Conservation (phyloP, 1,284 basidiomycete species). For the Moniliophthora roreri region DNA sequence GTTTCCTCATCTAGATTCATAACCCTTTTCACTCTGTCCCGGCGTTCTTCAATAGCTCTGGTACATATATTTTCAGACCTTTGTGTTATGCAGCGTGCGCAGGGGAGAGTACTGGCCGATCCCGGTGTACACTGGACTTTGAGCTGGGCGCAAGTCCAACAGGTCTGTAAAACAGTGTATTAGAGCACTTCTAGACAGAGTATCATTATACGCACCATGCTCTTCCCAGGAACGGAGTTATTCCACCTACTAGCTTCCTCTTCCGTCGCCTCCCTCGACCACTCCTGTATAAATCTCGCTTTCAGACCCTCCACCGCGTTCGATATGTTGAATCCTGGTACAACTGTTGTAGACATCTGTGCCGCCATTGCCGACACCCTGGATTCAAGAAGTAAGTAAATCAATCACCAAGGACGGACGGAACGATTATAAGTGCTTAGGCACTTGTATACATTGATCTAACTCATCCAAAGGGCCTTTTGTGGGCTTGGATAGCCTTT, state of each 20-base stretch:
- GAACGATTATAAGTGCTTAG: too few relatives aligned
- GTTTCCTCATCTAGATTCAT: slow-evolving; percentile 5
- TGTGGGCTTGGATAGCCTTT: background rate
- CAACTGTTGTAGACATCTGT: background rate
- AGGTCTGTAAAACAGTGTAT: background rate
- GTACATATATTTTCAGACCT: background rate
- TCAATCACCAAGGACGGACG: background rate
- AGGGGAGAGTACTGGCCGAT: background rate
- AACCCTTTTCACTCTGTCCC: background rate
- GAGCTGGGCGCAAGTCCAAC: slow-evolving; percentile 1
- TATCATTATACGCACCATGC: background rate
- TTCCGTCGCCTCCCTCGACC: slow-evolving; percentile 1
- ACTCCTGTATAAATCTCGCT: background rate
- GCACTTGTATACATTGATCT: too few relatives aligned
- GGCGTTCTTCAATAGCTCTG: background rate
- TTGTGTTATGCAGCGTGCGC: background rate
- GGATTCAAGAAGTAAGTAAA: background rate
- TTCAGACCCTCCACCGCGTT: background rate
- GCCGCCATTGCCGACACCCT: background rate
- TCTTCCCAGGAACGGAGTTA: background rate
- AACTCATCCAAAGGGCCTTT: background rate
- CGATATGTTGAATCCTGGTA: background rate
- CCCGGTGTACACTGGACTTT: background rate
- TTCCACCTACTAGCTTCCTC: slow-evolving; percentile 1
- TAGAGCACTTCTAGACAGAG: too few relatives aligned